Conservation (phyloP, 805 yeast genomes). For the Cyberlindnera mycetangii region DNA sequence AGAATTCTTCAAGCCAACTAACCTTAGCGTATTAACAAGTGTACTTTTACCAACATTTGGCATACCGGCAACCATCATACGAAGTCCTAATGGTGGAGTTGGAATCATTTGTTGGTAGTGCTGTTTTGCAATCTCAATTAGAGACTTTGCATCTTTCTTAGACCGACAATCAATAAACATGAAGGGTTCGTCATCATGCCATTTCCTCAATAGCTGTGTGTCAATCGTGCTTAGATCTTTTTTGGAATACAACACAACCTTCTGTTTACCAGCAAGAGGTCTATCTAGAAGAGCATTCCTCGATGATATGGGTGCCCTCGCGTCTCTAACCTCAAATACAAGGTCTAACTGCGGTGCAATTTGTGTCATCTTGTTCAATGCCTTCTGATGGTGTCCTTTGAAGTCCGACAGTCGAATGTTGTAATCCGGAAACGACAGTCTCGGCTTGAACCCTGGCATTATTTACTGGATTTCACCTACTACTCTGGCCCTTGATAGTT, state of each 20-base stretch:
- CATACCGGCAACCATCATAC: conserved; percentile 84
- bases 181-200: conserved; percentile 51
- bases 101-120: conserved; percentile 48
- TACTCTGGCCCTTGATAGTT: too few species aligned
- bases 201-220: conserved; percentile 34
- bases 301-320: conserved; percentile 85
- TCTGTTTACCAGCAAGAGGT: conserved; percentile 48
- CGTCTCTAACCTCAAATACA: conserved; percentile 81
- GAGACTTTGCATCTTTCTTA: conserved; percentile 43
- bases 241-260: conserved; percentile 74
- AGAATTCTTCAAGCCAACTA: conserved; percentile 24
- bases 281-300: conserved; percentile 76
- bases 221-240: conserved; percentile 56
- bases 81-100: conserved; percentile 79
- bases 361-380: conserved; percentile 62
- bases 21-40: conserved; percentile 69
- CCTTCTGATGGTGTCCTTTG: conserved; percentile 88
- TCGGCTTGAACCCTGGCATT: conserved; percentile 53
- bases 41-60: conserved; percentile 98
- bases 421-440: conserved; percentile 71
- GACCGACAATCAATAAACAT: conserved; percentile 59
- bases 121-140: conserved; percentile 49
- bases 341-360: conserved; percentile 79
- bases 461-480: too few species aligned
- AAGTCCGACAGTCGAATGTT: conserved; percentile 71